Evolutionary conservation across 345 rosid species (phyloP).

Genomic region (Populus euphratica): DNA sequence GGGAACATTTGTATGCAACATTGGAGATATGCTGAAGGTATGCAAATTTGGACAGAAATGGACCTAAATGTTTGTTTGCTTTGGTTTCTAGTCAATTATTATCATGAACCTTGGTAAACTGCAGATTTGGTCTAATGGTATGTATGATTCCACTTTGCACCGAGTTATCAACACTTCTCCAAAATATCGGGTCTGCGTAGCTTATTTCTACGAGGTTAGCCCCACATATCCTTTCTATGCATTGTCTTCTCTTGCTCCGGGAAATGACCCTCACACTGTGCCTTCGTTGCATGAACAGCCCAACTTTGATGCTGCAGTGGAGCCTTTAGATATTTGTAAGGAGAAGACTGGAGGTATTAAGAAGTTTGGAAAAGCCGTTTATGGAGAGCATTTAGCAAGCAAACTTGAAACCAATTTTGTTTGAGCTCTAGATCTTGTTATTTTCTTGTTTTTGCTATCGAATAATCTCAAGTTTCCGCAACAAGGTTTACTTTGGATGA

Average conservation of each 20-base stretch:
- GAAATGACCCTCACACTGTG: not conserved
- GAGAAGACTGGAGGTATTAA: constrained; percentile 40
- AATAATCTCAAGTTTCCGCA: not conserved
- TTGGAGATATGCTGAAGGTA: constrained; percentile 95
- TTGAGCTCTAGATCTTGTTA: not conserved
- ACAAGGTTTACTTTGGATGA: not conserved
- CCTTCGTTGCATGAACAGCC: constrained; percentile 39
- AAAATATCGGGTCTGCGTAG: constrained; percentile 57
- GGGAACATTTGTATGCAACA: constrained; percentile 84
- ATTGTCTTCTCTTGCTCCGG: not conserved
- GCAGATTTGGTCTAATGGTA: constrained; percentile 78
- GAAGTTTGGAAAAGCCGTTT: constrained; percentile 56
- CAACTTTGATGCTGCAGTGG: constrained; percentile 60
- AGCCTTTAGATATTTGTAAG: constrained; percentile 64
- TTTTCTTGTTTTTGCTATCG: not conserved
- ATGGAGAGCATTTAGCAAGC: constrained; percentile 80
- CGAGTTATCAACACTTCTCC: constrained; percentile 60
- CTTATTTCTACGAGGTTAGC: constrained; percentile 79
- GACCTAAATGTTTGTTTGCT: not conserved
- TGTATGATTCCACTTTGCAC: constrained; percentile 77
- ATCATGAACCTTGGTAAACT: constrained; percentile 5
- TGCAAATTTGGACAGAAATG: not conserved
- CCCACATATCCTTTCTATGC: not conserved
- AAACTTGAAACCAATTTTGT: constrained; percentile 66
- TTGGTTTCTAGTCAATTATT: not conserved